phyloP scores from a whole-genome alignment of 306 rosid genomes.

The Malus domestica region ASM211411v1 NC_041793.1:37110001-37110500 shows the following conservation, averaged over 20 bases:
- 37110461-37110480: too few species aligned
- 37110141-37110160: background rate
- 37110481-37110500: too few species aligned
- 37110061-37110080: background rate
- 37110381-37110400: too few species aligned
- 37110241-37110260: background rate
- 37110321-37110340: background rate
- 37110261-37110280: background rate
- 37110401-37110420: too few species aligned
- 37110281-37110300: background rate
- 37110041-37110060: background rate
- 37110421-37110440: too few species aligned
- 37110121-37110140: background rate
- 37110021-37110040: background rate
- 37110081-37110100: background rate
- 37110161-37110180: background rate
- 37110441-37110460: too few species aligned
- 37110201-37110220: background rate
- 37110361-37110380: too few species aligned
- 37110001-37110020: background rate
- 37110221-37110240: background rate
- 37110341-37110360: background rate
- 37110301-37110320: background rate
- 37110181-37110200: background rate
- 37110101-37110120: background rate